Evolutionary conservation across 2,329 filamentous ascomycete species (phyloP).

Genomic region (Didymella segeticola): DNA sequence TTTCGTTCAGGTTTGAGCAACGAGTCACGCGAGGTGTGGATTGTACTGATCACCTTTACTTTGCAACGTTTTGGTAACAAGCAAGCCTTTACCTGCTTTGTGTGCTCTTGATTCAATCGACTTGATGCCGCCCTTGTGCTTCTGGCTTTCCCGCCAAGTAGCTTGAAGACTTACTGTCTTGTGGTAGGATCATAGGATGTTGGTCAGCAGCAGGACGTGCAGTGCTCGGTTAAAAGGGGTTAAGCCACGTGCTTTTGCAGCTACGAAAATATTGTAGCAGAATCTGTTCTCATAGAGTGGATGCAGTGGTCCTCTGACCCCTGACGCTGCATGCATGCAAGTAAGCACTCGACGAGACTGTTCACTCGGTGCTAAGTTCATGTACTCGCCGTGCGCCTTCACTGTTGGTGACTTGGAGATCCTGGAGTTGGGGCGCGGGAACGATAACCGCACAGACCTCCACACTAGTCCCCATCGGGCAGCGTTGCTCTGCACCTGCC

Average conservation of each 20-base stretch:
- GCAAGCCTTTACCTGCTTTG: not conserved
- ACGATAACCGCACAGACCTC: not conserved
- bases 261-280: no score
- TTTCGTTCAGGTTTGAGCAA: not conserved
- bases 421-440: conserved; percentile 12
- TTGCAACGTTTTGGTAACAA: not conserved
- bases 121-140: not conserved
- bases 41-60: not conserved
- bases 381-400: no score
- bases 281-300: no score
- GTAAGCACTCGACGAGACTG: no score
- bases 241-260: no score
- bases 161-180: not conserved
- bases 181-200: no score
- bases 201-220: no score
- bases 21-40: not conserved
- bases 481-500: conserved; percentile 7
- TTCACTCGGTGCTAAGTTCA: no score
- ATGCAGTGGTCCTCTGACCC: no score
- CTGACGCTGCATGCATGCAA: no score
- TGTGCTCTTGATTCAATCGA: not conserved
- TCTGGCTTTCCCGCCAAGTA: not conserved
- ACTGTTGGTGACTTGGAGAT: no score
- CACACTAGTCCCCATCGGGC: not conserved
- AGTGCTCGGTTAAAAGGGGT: no score